phyloP scores from a whole-genome alignment of 305 asterid genomes.

The Fraxinus dipetala region DNA sequence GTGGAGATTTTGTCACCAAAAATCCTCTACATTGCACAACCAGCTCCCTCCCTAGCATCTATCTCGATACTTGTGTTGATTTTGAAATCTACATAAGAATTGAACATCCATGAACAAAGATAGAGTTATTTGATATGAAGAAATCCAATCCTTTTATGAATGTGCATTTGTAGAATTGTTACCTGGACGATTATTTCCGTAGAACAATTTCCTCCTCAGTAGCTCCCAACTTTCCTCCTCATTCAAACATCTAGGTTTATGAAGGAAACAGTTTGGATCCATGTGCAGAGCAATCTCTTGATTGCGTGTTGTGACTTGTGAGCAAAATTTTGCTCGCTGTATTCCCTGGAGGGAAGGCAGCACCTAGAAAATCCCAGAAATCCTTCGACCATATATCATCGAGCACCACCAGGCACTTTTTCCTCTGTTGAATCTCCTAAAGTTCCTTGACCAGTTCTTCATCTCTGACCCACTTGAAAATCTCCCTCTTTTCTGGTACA shows the following conservation, averaged over 20 bases:
- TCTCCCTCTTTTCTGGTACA: conserved; percentile 30
- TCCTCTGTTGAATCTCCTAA: background rate
- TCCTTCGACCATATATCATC: conserved; percentile 49
- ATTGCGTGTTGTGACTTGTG: conserved; percentile 56
- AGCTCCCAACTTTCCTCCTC: conserved; percentile 52
- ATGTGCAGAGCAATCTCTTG: conserved; percentile 33
- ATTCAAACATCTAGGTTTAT: conserved; percentile 37
- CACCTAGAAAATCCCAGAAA: conserved; percentile 41
- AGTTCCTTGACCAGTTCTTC: too few species aligned
- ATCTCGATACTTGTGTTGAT: conserved; percentile 16
- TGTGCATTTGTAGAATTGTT: too few species aligned
- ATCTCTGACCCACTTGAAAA: too few species aligned
- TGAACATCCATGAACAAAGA: background rate
- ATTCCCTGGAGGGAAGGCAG: conserved; percentile 34
- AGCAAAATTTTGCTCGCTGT: conserved; percentile 36
- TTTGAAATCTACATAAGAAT: background rate
- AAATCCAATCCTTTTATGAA: background rate
- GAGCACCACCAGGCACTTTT: conserved; percentile 41
- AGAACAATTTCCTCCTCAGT: conserved; percentile 26
- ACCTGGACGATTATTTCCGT: too few species aligned
- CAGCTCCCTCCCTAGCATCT: conserved; percentile 48
- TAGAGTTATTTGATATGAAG: background rate
- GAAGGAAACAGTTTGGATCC: conserved; percentile 29
- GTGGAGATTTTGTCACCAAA: conserved; percentile 14
- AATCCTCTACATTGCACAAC: conserved; percentile 52